phyloP scores from a whole-genome alignment of 495 filamentous ascomycete species.

The Podospora didyma region DNA sequence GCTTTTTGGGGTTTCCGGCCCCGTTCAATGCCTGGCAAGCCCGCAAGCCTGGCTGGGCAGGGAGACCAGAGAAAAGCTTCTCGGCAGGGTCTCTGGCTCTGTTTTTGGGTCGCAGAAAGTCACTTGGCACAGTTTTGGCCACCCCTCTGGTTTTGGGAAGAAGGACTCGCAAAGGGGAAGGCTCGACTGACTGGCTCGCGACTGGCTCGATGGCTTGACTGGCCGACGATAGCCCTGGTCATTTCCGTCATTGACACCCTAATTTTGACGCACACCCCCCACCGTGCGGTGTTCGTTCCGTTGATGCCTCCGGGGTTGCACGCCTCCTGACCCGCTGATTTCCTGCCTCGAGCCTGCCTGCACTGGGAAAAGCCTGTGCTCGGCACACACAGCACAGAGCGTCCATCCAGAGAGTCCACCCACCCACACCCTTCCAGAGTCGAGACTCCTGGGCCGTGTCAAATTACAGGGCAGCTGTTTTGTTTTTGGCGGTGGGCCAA shows the following conservation, averaged over 20 bases:
- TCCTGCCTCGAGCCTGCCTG: background rate
- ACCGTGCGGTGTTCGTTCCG: background rate
- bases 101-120: background rate
- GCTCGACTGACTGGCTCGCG: background rate
- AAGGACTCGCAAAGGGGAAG: no score
- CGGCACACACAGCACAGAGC: background rate
- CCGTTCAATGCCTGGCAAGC: no score
- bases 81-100: background rate
- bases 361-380: background rate
- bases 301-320: conserved; percentile 1
- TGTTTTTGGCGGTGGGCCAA: background rate
- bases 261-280: conserved; percentile 14
- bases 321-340: conserved; percentile 7
- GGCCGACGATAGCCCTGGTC: conserved; percentile 19
- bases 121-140: conserved; percentile 5
- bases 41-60: background rate
- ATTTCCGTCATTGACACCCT: conserved; percentile 30
- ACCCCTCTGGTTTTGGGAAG: conserved; percentile 2
- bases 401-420: no score
- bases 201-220: conserved; percentile 2
- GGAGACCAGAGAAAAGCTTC: no score
- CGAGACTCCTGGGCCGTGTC: background rate
- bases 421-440: no score
- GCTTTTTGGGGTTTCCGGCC: conserved; percentile 1
- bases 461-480: background rate